Percentiles rank a stretch among this genome's conserved stretches.
These are phyloP conservation scores for Sugiyamaella boreocaroliniensis DNA, from an alignment of 805 yeast genomes.

Conservation along the genomic window DNA sequence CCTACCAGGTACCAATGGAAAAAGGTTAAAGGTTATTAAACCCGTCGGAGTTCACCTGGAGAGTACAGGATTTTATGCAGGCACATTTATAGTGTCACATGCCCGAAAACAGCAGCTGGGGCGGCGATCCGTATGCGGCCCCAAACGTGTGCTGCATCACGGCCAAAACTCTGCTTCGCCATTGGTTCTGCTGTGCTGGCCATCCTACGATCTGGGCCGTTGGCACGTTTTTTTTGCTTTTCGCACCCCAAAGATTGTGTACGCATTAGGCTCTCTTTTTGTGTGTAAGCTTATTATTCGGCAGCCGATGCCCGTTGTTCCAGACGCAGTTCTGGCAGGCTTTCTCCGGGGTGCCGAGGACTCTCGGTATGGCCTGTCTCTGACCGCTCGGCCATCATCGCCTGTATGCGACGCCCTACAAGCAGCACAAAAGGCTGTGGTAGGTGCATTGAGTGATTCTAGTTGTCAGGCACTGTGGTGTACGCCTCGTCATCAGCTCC, in stretches of 20 bases:
- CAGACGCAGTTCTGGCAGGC: not conserved
- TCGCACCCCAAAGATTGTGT: not conserved
- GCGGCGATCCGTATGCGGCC: not conserved
- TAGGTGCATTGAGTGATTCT: too few species aligned
- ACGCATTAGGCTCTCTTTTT: too few species aligned
- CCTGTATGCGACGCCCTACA: too few species aligned
- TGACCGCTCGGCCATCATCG: not conserved
- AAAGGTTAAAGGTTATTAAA: too few species aligned
- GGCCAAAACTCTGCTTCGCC: not conserved
- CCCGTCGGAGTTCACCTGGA: too few species aligned
- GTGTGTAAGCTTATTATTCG: too few species aligned
- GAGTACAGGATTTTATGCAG: not conserved
- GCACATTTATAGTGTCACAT: not conserved
- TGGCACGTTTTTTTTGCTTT: not conserved
- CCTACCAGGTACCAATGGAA: too few species aligned
- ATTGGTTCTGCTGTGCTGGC: not conserved
- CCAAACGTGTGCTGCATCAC: not conserved
- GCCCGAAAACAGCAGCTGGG: not conserved
- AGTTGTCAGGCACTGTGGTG: not conserved
- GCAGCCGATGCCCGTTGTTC: not conserved
- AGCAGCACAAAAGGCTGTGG: too few species aligned
- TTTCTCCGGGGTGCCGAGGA: not conserved
- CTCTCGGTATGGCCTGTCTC: not conserved
- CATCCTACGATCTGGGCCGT: not conserved
- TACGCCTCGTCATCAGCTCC: constrained; percentile 1